Percentiles rank a stretch among this genome's conserved stretches.
These are phyloP conservation scores for Aspergillus texensis DNA, from an alignment of 2,329 filamentous ascomycete genomes.

Conservation along the genomic window DNA sequence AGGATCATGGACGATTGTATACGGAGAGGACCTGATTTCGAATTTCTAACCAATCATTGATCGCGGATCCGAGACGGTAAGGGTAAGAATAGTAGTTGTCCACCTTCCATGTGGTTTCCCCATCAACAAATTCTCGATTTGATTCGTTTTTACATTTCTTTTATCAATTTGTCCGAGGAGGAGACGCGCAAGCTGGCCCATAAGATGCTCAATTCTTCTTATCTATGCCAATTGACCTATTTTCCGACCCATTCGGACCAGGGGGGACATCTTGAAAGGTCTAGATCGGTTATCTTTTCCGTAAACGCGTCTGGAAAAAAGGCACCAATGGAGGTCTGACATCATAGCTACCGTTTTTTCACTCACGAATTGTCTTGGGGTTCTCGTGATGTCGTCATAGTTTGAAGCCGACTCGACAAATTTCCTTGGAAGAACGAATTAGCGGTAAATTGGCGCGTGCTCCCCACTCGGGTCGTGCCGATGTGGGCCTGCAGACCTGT, in stretches of 20 bases:
- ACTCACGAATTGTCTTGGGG: not conserved
- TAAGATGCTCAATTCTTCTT: not conserved
- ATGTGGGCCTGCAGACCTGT: conserved; percentile 11
- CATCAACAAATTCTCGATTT: not conserved
- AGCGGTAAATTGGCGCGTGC: not conserved
- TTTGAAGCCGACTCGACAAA: not conserved
- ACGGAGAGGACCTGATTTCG: not conserved
- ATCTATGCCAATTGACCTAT: not conserved
- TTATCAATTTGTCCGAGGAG: not conserved
- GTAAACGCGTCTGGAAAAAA: not conserved
- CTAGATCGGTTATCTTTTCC: not conserved
- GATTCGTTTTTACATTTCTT: not conserved
- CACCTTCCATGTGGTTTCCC: not conserved
- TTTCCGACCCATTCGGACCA: not conserved
- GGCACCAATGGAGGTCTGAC: not conserved
- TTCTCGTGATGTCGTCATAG: conserved; percentile 7
- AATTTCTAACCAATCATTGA: not conserved
- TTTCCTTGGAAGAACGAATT: conserved; percentile 8
- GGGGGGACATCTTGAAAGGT: not conserved
- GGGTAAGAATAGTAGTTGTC: not conserved
- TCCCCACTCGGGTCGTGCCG: conserved; percentile 26
- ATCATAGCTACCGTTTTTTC: not conserved
- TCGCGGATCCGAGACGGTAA: not conserved
- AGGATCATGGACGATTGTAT: not conserved
- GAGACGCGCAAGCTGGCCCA: not conserved